These are phyloP conservation scores for Dipteronia dyeriana DNA, from an alignment of 345 rosid species.

Conservation along the genomic window DNA sequence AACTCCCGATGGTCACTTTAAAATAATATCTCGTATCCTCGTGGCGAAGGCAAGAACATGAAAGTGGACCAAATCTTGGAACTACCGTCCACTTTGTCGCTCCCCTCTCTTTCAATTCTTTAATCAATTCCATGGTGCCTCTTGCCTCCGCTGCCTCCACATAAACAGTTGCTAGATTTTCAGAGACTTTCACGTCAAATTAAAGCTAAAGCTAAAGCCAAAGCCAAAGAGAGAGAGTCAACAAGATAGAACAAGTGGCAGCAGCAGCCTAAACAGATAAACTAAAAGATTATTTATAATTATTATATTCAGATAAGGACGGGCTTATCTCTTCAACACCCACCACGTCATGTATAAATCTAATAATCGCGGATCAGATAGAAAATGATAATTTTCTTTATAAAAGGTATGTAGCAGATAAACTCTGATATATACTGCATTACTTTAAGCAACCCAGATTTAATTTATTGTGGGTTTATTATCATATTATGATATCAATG, in stretches of 20 bases:
- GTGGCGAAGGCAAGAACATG: neutral
- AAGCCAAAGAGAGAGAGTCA: neutral
- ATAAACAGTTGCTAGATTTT: neutral
- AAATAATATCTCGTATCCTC: no score
- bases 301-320: slow-evolving; percentile 28
- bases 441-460: neutral
- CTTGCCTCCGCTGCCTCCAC: no score
- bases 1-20: neutral
- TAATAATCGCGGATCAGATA: neutral
- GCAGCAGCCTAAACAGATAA: neutral
- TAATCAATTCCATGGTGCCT: neutral
- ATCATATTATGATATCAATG: no score
- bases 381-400: neutral
- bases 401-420: neutral
- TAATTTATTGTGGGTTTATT: neutral
- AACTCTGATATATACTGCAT: no score
- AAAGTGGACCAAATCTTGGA: slow-evolving; percentile 26
- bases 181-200: slow-evolving; percentile 15
- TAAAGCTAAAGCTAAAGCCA: neutral
- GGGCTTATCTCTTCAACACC: slow-evolving; percentile 23
- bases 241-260: slow-evolving; percentile 18
- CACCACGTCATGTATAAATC: slow-evolving; percentile 16
- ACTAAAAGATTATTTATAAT: slow-evolving; percentile 2
- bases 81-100: slow-evolving; percentile 42
- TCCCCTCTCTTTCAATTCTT: slow-evolving; percentile 9